A percentile compares a stretch with the other conserved stretches of the same genome.
These are phyloP conservation scores for Chrysanthemum seticuspe DNA, from an alignment of 129 eudicot species.

Conservation along the genomic window DNA sequence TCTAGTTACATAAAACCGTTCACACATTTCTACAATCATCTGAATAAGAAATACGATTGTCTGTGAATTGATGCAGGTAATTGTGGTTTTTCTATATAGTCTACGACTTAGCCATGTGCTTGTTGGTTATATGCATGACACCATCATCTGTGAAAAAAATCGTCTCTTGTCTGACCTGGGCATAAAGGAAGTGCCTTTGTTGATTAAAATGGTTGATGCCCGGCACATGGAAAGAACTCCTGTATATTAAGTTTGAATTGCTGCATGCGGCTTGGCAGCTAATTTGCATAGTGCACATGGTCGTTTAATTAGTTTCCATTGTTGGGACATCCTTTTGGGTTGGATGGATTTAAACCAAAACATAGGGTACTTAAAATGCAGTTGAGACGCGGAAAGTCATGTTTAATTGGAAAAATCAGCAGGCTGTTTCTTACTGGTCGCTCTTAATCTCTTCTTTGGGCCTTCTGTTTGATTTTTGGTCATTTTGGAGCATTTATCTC, in stretches of 20 bases:
- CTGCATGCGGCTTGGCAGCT: constrained; percentile 12
- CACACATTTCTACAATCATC: background rate
- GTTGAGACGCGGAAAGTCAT: background rate
- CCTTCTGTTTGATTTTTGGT: too few relatives aligned
- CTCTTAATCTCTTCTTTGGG: too few relatives aligned
- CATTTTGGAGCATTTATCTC: too few relatives aligned
- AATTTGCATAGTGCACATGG: constrained; percentile 21
- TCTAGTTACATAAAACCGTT: background rate
- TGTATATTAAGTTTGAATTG: constrained; percentile 22
- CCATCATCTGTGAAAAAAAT: constrained; percentile 25
- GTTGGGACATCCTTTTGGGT: constrained; percentile 12
- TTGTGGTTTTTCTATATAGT: constrained; percentile 30
- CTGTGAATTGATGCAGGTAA: constrained; percentile 63
- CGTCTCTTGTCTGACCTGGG: constrained; percentile 19
- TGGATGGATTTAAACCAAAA: constrained; percentile 14
- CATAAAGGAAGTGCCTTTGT: background rate
- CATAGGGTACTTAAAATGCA: background rate
- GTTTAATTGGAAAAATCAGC: too few relatives aligned
- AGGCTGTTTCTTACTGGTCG: too few relatives aligned
- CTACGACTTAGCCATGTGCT: constrained; percentile 37
- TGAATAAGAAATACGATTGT: constrained; percentile 7
- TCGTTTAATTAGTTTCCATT: constrained; percentile 8
- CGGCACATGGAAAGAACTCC: constrained; percentile 11
- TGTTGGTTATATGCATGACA: constrained; percentile 30
- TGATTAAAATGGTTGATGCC: constrained; percentile 14